Evolutionary conservation across 2,329 filamentous ascomycete species (phyloP).

Genomic region (Apiospora rasikravindrae): DNA sequence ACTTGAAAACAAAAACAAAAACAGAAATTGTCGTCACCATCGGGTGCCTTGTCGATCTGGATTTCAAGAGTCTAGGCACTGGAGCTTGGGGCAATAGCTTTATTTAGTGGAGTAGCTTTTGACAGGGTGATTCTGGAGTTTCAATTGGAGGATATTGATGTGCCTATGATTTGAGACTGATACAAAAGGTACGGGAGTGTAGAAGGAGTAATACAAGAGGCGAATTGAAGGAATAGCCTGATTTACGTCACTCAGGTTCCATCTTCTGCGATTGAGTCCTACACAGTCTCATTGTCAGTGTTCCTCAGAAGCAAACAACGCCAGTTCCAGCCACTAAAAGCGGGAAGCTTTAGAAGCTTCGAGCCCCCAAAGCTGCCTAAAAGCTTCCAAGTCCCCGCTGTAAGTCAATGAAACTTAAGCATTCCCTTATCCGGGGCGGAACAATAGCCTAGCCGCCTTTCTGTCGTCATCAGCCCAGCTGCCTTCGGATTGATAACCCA

Average conservation of each 20-base stretch:
- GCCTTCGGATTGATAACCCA: slow-evolving; percentile 10
- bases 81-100: slow-evolving; percentile 11
- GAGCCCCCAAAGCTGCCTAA: not conserved
- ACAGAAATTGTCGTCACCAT: slow-evolving; percentile 5
- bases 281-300: not conserved
- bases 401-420: no score
- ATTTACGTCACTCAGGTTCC: not conserved
- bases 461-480: slow-evolving; percentile 18
- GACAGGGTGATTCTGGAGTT: not conserved
- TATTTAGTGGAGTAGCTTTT: not conserved
- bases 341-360: not conserved
- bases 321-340: not conserved
- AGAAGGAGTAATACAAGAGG: no score
- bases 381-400: not conserved
- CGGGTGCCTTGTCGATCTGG: slow-evolving; percentile 12
- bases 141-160: not conserved
- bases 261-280: not conserved
- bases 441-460: slow-evolving; percentile 13
- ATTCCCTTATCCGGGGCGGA: slow-evolving; percentile 5
- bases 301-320: not conserved
- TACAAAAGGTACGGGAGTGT: not conserved
- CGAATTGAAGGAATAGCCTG: not conserved
- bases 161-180: not conserved
- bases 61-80: slow-evolving; percentile 1
- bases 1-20: not conserved